phyloP scores from a whole-genome alignment of 306 rosid species.

The Pterocarpus macrocarpus region DNA sequence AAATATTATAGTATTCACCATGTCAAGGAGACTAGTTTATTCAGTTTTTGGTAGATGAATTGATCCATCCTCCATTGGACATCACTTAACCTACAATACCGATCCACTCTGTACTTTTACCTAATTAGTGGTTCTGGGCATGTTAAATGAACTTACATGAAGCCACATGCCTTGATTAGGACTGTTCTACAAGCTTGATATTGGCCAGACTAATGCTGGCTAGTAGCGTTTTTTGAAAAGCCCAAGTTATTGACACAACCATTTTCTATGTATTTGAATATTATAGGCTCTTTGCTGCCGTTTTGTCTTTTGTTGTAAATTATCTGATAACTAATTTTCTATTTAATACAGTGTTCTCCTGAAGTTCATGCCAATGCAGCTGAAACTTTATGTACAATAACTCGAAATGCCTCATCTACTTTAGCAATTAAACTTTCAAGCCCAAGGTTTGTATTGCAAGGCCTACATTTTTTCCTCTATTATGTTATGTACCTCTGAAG shows the following conservation, averaged over 20 bases:
- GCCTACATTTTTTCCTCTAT: slow-evolving; percentile 20
- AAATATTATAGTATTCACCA: slow-evolving; percentile 11
- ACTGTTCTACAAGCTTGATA: slow-evolving; percentile 6
- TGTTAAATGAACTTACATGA: slow-evolving; percentile 35
- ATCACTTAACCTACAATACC: background rate
- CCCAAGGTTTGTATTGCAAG: slow-evolving; percentile 73
- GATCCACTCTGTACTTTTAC: background rate
- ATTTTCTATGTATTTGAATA: slow-evolving; percentile 31
- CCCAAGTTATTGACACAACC: background rate
- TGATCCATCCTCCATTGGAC: slow-evolving; percentile 21
- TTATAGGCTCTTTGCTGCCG: slow-evolving; percentile 7
- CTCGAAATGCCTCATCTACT: slow-evolving; percentile 88
- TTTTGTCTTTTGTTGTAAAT: slow-evolving; percentile 19
- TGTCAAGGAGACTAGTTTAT: slow-evolving; percentile 32
- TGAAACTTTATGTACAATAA: slow-evolving; percentile 90
- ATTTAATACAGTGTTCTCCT: slow-evolving; percentile 77
- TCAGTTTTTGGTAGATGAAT: slow-evolving; percentile 15
- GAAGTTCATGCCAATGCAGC: slow-evolving; percentile 97
- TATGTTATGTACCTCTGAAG: background rate
- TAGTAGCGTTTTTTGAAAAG: slow-evolving; percentile 34
- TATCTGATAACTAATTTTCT: slow-evolving; percentile 43
- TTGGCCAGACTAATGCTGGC: slow-evolving; percentile 15
- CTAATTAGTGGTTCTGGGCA: background rate
- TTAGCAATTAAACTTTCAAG: slow-evolving; percentile 90
- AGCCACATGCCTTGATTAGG: slow-evolving; percentile 6